Evolutionary conservation across 495 filamentous ascomycete genomes (phyloP).

Genomic region (Penicillium roqueforti): DNA sequence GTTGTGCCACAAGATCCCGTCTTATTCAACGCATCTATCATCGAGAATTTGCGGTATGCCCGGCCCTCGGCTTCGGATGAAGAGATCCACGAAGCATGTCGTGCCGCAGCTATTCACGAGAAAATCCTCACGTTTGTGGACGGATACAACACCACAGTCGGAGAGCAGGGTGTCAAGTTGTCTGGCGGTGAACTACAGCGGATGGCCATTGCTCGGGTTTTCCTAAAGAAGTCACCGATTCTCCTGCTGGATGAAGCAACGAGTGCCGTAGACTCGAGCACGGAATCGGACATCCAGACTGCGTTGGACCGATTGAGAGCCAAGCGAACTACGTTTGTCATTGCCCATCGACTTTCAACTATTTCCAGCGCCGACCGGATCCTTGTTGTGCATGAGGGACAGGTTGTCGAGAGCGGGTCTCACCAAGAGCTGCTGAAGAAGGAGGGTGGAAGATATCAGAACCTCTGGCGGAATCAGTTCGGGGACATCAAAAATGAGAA

Average conservation of each 20-base stretch:
- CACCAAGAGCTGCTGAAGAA: slow-evolving; percentile 35
- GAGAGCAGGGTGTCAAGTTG: slow-evolving; percentile 62
- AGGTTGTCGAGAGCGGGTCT: slow-evolving; percentile 73
- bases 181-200: slow-evolving; percentile 74
- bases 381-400: slow-evolving; percentile 72
- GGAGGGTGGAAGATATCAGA: slow-evolving; percentile 7
- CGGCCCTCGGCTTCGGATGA: slow-evolving; percentile 55
- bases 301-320: slow-evolving; percentile 33
- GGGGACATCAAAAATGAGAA: not conserved
- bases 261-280: slow-evolving; percentile 50
- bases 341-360: slow-evolving; percentile 71
- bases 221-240: slow-evolving; percentile 47
- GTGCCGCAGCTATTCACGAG: slow-evolving; percentile 65
- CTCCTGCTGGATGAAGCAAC: slow-evolving; percentile 58
- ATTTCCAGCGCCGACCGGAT: slow-evolving; percentile 83
- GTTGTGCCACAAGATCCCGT: slow-evolving; percentile 66
- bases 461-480: slow-evolving; percentile 11
- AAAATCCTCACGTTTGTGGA: slow-evolving; percentile 63
- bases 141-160: slow-evolving; percentile 57
- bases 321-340: slow-evolving; percentile 31
- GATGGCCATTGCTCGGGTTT: slow-evolving; percentile 66
- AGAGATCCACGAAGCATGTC: slow-evolving; percentile 67
- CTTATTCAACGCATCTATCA: slow-evolving; percentile 68
- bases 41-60: slow-evolving; percentile 71
- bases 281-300: slow-evolving; percentile 48